Base-by-base conservation (phyloP, 148 eudicot species). In the Persicaria maculosa region DNA sequence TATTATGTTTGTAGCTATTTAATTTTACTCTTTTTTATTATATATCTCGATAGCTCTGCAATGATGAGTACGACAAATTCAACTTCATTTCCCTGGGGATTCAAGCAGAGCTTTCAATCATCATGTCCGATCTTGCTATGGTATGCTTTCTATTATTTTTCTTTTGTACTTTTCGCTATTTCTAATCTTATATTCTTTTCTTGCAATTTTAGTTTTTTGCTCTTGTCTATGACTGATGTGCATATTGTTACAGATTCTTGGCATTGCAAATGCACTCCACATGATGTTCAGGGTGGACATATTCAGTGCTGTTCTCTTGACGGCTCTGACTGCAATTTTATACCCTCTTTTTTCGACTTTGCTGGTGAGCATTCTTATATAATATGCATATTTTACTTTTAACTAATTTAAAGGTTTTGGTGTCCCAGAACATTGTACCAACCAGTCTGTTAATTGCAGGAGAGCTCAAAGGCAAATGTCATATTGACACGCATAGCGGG, bases 241-340 rank as follows among this genome's bases (percentile, higher is more conserved):
- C 36, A 54, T 40, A 40, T 76, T 80, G 72, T 80, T 55, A 74
- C 80, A 95, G 98, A 86, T 95, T 84, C 73, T 95, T 79, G 98
- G 98, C 77, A 86, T 90, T 65, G 96, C 98, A 36, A 91, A 88
- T 75, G 96, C 91, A 68, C 87, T 95, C 67, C 85, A 88, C 85
- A 83, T 84, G 68, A 75, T 88, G 68, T 82, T 90, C 77, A 96
- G 98, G 67, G 77, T 81, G 70, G 90, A 89, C 80, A 79, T 90
- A 52, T 89, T 89, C 82, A 81, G 81, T 61, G 85, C 89, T 81
- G 84, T 92, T 54, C 83, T 92, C 61, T 68, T 95, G 81, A 87
- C 97, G 53, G 86, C 86, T 70, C 74, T 86, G 74, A 86, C 83
- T 81, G 87, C 85, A 73, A 74, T 82, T 77, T 75, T 95, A 46